Evolutionary conservation across 371 early-diverging fungal species (phyloP), one percentile per base, ranked within the genome.

Genomic region (Mortierella sp.): DNA sequence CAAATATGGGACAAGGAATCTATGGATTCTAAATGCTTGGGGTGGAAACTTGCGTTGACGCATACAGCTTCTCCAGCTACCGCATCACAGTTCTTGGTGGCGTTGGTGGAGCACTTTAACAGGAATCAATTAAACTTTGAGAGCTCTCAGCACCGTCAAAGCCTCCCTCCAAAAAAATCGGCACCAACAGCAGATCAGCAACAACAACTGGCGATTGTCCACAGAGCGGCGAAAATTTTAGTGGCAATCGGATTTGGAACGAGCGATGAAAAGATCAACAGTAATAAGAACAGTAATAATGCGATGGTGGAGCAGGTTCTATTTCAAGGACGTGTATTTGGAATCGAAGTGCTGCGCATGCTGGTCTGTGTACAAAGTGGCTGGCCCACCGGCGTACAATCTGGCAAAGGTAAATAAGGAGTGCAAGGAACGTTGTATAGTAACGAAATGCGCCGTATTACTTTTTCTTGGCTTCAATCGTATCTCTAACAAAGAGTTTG

Each of bases 281-380:
- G 43, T 22, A 63, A 18, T 1, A 51, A 69, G 1, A 60, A 52
- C 14, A 69, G 65, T 37, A 66, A 45, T 30, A 58, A 43, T 43
- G 45, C 9, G 16, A 32, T 68, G 52, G 24, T 80, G 3, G 66
- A 65, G 0, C 62, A 69, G 18, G 30, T 75, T 9, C 49, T 80
- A 5, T 72, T 51, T 14, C 75, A 72, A 22, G 81, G 81, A 6
- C 58, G 72, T 24, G 63, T 72, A 18, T 80, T 47, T 35, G 68
- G 66, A 3, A 24, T 61, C 0, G 68, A 66, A 26, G 64, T 69
- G 11, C 30, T 80, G n/a, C 72, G 81, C 12, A 65, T 57, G 3
- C 47, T 80, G 59, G 57, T 80, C 16, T 80, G 81, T 47, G 59
- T 80, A 24, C 81, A 80, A 47, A 72, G 61, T 69, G 81, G 72